These are phyloP conservation scores for carrot (Daucus carota) DNA, from an alignment of 129 eudicot species.

Conservation along the genomic window DNA sequence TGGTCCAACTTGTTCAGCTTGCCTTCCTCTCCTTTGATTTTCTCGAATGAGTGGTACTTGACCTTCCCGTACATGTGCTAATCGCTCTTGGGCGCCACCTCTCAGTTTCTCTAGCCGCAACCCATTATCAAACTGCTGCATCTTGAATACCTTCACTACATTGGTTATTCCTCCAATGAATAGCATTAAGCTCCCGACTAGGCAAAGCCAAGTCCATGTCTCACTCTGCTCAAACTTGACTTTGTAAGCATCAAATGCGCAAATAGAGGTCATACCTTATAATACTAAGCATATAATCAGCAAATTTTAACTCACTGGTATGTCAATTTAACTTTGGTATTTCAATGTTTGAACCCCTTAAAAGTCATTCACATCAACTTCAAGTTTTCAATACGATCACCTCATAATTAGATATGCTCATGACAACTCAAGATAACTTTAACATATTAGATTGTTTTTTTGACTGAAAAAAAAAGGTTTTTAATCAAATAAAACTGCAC, in stretches of 20 bases:
- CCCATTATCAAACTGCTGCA: slow-evolving; percentile 52
- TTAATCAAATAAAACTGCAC: background rate
- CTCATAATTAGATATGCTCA: background rate
- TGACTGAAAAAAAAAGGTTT: no score
- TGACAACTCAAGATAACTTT: background rate
- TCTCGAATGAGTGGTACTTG: slow-evolving; percentile 39
- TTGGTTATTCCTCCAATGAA: slow-evolving; percentile 68
- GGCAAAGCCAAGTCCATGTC: slow-evolving; percentile 55
- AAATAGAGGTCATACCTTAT: background rate
- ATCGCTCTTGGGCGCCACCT: slow-evolving; percentile 76
- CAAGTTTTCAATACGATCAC: background rate
- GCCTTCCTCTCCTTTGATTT: slow-evolving; percentile 20
- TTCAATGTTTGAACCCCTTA: background rate
- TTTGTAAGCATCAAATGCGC: background rate
- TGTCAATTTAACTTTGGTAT: background rate
- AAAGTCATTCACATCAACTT: background rate
- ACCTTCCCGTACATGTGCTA: slow-evolving; percentile 42
- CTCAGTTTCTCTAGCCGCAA: slow-evolving; percentile 69
- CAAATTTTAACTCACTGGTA: background rate
- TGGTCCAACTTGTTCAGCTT: slow-evolving; percentile 20
- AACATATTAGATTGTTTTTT: no score
- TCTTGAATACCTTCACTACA: slow-evolving; percentile 71
- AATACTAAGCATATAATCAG: background rate
- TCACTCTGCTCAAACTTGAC: slow-evolving; percentile 34
- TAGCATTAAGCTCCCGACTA: slow-evolving; percentile 48